Conservation (phyloP, 202 grass and related monocot genomes). For the Setaria viridis region DNA sequence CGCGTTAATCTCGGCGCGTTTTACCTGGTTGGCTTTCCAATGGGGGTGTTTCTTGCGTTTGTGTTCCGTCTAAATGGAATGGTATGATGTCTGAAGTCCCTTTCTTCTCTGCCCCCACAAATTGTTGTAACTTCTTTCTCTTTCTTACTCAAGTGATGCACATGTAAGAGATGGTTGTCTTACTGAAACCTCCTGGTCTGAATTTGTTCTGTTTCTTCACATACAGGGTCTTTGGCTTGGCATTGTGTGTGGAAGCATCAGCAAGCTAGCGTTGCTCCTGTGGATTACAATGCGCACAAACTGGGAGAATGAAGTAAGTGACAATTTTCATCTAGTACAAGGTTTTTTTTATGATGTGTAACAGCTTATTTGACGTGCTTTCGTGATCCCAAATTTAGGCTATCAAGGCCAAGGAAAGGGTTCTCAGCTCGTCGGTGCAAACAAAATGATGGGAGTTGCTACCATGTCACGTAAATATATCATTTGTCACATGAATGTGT, state of each 20-base stretch:
- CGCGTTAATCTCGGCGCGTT: background rate
- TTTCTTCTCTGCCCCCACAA: background rate
- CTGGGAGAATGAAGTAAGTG: background rate
- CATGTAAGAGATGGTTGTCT: background rate
- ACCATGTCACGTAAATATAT: background rate
- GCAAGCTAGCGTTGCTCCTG: background rate
- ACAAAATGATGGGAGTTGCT: background rate
- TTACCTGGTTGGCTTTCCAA: background rate
- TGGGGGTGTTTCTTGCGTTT: background rate
- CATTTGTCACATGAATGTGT: background rate
- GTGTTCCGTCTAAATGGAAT: conserved; percentile 16
- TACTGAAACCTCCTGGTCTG: background rate
- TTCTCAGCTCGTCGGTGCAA: background rate
- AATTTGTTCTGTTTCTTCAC: background rate
- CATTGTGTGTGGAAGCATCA: background rate
- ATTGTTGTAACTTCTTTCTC: background rate
- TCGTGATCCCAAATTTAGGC: background rate
- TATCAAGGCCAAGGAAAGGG: conserved; percentile 3
- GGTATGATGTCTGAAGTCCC: background rate
- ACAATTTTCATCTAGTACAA: background rate
- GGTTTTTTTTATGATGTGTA: background rate
- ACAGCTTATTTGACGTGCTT: background rate
- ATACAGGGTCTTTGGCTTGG: conserved; percentile 3
- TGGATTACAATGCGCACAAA: conserved; percentile 4
- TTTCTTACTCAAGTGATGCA: background rate